Percentiles rank a stretch among this genome's conserved stretches.
Conservation (phyloP, 2,329 filamentous ascomycete species). For the Claviceps monticola region DNA sequence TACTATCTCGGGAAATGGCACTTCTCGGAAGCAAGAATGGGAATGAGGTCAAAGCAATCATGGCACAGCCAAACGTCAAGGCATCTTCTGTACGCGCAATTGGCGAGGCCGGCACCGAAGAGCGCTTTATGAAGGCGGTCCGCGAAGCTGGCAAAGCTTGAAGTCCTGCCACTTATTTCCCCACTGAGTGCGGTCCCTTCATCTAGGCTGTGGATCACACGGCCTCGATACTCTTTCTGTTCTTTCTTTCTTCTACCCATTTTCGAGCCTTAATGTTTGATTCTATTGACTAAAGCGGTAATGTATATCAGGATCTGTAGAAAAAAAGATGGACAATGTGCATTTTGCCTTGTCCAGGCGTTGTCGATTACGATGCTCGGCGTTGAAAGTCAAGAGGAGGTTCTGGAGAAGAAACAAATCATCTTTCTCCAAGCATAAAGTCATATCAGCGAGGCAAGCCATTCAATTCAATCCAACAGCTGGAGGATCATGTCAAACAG, state of each 20-base stretch:
- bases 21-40: conserved; percentile 32
- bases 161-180: background rate
- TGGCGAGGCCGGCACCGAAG: conserved; percentile 32
- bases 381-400: background rate
- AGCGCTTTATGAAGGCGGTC: conserved; percentile 24
- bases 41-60: conserved; percentile 28
- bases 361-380: conserved; percentile 5
- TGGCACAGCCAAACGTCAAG: conserved; percentile 17
- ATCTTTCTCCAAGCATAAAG: background rate
- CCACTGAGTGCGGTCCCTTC: background rate
- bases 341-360: conserved; percentile 5
- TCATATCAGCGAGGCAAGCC: background rate
- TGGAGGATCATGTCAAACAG: background rate
- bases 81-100: conserved; percentile 20
- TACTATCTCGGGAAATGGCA: conserved; percentile 39
- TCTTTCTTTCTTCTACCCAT: background rate
- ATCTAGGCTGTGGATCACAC: background rate
- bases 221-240: background rate
- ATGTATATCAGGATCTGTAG: conserved; percentile 13
- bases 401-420: background rate
- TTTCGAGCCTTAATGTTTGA: conserved; percentile 4
- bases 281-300: conserved; percentile 9
- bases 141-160: conserved; percentile 22
- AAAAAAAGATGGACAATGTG: conserved; percentile 6
- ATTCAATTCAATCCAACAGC: background rate